These are phyloP conservation scores for Vitrella brassicaformis DNA, from an alignment of 73 alveolate species.

Conservation along the genomic window DNA sequence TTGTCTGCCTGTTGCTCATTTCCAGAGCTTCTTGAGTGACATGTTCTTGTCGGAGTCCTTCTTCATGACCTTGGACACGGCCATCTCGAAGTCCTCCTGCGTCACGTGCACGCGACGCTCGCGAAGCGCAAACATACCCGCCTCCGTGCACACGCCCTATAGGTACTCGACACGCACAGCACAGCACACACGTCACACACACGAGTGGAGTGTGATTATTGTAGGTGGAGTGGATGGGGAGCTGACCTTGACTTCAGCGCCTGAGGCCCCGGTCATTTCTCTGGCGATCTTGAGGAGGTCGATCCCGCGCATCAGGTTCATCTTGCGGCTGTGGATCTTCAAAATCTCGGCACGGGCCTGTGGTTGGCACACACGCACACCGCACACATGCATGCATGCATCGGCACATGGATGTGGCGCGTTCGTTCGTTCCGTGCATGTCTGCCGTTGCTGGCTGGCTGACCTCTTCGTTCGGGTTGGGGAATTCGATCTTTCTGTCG, in stretches of 20 bases:
- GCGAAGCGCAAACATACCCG: conserved; percentile 99
- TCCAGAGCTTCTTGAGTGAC: conserved; percentile 73
- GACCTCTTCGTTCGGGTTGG: conserved; percentile 91
- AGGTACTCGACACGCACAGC: neutral
- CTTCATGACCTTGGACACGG: conserved; percentile 98
- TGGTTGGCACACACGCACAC: too few relatives aligned
- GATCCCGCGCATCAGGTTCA: conserved; percentile 43
- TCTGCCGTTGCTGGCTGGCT: conserved; percentile 7
- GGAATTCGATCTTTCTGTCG: conserved; percentile 98
- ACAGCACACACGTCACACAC: neutral
- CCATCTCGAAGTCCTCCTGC: conserved; percentile 97
- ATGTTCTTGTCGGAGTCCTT: conserved; percentile 95
- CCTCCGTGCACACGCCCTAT: conserved; percentile 74
- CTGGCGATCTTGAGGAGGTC: conserved; percentile 71
- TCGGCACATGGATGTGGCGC: too few relatives aligned
- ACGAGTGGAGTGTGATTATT: neutral
- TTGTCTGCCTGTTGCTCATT: too few relatives aligned
- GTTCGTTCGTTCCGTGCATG: too few relatives aligned
- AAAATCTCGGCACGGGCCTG: conserved; percentile 85
- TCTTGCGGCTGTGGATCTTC: conserved; percentile 80
- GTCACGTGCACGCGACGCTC: conserved; percentile 99
- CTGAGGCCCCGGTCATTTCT: conserved; percentile 90
- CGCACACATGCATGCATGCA: too few relatives aligned
- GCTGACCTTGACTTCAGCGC: conserved; percentile 95
- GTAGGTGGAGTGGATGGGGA: neutral